phyloP scores from a whole-genome alignment of 345 rosid species.

The Citrus medica region DNA sequence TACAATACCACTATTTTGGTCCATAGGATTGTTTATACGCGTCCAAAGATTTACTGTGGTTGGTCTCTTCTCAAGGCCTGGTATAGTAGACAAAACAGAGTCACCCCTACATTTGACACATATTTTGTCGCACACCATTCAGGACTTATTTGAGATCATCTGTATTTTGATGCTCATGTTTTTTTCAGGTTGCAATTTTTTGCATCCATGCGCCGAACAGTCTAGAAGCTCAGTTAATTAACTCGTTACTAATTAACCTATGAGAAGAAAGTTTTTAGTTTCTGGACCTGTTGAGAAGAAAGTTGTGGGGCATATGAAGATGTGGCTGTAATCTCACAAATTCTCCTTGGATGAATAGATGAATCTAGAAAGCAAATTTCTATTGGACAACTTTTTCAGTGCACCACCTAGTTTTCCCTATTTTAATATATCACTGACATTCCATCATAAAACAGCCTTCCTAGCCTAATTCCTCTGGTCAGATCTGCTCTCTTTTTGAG shows the following conservation, averaged over 20 bases:
- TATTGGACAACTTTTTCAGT: slow-evolving; percentile 26
- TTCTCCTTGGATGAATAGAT: slow-evolving; percentile 49
- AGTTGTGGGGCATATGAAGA: slow-evolving; percentile 19
- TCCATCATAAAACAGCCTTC: slow-evolving; percentile 3
- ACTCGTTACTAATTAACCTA: neutral
- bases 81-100: neutral
- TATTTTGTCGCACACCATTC: neutral
- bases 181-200: neutral
- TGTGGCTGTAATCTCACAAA: slow-evolving; percentile 35
- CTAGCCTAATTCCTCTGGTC: neutral
- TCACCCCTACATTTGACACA: neutral
- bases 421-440: slow-evolving; percentile 15
- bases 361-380: slow-evolving; percentile 39
- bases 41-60: neutral
- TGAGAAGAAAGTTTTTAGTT: neutral
- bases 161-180: neutral
- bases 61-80: neutral
- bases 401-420: neutral
- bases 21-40: neutral
- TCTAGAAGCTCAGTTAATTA: neutral
- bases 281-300: neutral
- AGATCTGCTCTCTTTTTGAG: neutral
- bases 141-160: neutral
- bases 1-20: no score
- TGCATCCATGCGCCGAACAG: neutral